Evolutionary conservation across 345 rosid genomes (phyloP).

Genomic region (Citropsis articulata): DNA sequence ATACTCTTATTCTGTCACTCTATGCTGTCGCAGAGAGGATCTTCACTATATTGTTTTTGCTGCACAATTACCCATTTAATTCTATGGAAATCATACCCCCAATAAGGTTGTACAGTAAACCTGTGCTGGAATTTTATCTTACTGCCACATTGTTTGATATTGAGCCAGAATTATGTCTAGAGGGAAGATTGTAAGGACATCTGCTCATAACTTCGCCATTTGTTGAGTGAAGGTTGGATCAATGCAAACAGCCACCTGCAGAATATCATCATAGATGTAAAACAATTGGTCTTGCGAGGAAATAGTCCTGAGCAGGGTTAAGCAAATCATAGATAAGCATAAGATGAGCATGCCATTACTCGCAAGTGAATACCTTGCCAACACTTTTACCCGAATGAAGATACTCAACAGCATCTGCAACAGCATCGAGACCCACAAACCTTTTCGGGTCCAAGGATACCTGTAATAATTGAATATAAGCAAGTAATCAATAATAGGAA

Average conservation of each 20-base stretch:
- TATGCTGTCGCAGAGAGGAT: not conserved
- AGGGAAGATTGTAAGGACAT: not conserved
- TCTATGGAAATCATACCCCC: not conserved
- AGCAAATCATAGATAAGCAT: not conserved
- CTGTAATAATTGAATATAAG: constrained; percentile 26
- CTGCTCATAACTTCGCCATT: constrained; percentile 57
- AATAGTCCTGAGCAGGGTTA: not conserved
- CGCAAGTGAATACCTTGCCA: constrained; percentile 65
- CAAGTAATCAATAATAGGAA: not conserved
- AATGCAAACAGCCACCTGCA: constrained; percentile 80
- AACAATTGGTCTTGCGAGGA: not conserved
- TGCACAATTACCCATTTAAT: not conserved
- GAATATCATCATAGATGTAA: not conserved
- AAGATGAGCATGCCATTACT: not conserved
- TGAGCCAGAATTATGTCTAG: not conserved
- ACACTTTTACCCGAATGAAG: constrained; percentile 94
- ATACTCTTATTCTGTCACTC: not conserved
- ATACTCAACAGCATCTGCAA: constrained; percentile 91
- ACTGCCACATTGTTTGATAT: not conserved
- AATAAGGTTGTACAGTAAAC: not conserved
- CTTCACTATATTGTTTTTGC: not conserved
- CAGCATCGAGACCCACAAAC: constrained; percentile 65
- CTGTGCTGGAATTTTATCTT: not conserved
- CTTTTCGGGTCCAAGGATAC: constrained; percentile 67
- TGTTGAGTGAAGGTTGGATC: constrained; percentile 60